Percentiles rank a stretch among this genome's conserved stretches.
Conservation (phyloP, 495 filamentous ascomycete genomes). For the Tuber borchii region DNA sequence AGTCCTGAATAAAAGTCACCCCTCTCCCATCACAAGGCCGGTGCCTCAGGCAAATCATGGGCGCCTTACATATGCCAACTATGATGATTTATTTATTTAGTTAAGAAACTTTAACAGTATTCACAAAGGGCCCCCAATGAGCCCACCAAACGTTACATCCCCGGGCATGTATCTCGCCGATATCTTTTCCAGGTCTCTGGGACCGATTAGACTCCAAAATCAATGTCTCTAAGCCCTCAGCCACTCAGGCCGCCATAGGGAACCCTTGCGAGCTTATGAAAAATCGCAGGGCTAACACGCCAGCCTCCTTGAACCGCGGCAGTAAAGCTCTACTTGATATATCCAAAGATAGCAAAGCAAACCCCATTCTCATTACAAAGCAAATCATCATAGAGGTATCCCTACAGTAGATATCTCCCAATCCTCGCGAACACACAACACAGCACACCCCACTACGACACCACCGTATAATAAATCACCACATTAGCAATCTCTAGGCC, state of each 20-base stretch:
- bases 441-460: too few relatives aligned
- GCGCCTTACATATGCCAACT: too few relatives aligned
- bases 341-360: neutral
- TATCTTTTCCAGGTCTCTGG: neutral
- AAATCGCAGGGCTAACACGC: neutral
- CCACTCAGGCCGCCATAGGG: neutral
- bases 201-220: neutral
- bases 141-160: neutral
- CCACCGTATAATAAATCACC: too few relatives aligned
- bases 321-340: neutral
- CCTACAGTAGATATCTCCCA: too few relatives aligned
- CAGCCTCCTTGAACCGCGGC: too few relatives aligned
- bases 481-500: too few relatives aligned
- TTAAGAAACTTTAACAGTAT: neutral
- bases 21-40: neutral
- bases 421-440: too few relatives aligned
- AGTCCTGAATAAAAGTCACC: neutral
- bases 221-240: neutral
- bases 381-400: neutral
- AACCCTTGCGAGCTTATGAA: neutral
- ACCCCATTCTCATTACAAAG: neutral
- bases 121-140: neutral
- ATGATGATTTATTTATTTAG: too few relatives aligned
- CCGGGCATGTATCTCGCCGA: neutral
- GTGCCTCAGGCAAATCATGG: neutral